A percentile compares a stretch with the other conserved stretches of the same genome.
Conservation (phyloP, 768 basidiomycete genomes). For the Butyriboletus loyo region DNA sequence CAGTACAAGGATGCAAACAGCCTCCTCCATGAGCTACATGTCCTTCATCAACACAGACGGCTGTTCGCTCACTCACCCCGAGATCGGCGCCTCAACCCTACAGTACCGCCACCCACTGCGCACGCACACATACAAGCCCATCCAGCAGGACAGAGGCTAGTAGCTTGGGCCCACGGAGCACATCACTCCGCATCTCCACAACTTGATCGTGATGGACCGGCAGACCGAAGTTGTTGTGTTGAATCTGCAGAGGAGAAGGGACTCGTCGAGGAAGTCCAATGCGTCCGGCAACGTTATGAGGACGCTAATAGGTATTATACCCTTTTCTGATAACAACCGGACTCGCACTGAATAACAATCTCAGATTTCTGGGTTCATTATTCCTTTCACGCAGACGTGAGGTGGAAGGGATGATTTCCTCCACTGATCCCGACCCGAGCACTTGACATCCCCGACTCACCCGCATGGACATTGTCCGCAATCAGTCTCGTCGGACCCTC, state of each 20-base stretch:
- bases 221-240: neutral
- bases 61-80: conserved; percentile 32
- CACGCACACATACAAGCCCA: neutral
- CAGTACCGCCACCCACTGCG: neutral
- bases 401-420: conserved; percentile 13
- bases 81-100: conserved; percentile 6
- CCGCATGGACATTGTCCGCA: neutral
- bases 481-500: neutral
- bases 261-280: conserved; percentile 39
- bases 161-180: conserved; percentile 1
- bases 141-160: neutral
- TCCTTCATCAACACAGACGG: conserved; percentile 62
- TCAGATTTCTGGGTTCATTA: conserved; percentile 59
- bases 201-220: neutral
- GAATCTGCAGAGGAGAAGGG: conserved; percentile 11
- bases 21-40: conserved; percentile 68
- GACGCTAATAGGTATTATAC: conserved; percentile 57
- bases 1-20: conserved; percentile 62
- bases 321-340: neutral
- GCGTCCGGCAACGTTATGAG: conserved; percentile 60
- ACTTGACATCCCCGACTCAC: conserved; percentile 1
- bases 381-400: conserved; percentile 58
- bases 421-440: neutral
- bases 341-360: conserved; percentile 4
- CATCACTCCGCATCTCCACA: conserved; percentile 1